Conservation (phyloP, 2,329 filamentous ascomycete species). For the Cadophora sp. region DNA sequence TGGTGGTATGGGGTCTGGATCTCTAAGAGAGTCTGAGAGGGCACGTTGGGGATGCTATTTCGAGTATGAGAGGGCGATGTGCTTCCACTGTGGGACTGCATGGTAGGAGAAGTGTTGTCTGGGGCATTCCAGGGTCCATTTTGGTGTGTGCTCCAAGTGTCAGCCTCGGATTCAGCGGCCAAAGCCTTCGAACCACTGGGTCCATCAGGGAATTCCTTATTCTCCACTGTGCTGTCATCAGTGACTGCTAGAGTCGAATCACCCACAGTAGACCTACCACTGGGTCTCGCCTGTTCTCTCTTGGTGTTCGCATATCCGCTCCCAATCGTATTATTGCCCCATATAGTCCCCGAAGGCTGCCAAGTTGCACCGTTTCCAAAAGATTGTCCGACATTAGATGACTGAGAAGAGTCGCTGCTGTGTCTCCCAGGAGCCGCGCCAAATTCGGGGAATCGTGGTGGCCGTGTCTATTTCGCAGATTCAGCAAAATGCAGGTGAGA, state of each 20-base stretch:
- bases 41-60: slow-evolving; percentile 51
- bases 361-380: slow-evolving; percentile 50
- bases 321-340: slow-evolving; percentile 55
- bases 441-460: slow-evolving; percentile 49
- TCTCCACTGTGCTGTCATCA: slow-evolving; percentile 42
- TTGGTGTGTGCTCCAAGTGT: slow-evolving; percentile 62
- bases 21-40: slow-evolving; percentile 48
- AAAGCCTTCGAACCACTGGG: slow-evolving; percentile 75
- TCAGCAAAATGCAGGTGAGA: slow-evolving; percentile 35
- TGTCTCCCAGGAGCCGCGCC: slow-evolving; percentile 41
- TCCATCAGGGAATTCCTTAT: slow-evolving; percentile 53
- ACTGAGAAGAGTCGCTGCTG: slow-evolving; percentile 46
- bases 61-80: slow-evolving; percentile 65
- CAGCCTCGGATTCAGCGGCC: slow-evolving; percentile 71
- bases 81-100: slow-evolving; percentile 53
- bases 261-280: slow-evolving; percentile 51
- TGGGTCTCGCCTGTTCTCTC: slow-evolving; percentile 52
- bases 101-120: slow-evolving; percentile 52
- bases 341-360: slow-evolving; percentile 53
- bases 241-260: slow-evolving; percentile 28
- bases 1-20: slow-evolving; percentile 49
- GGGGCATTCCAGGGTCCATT: slow-evolving; percentile 64
- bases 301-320: slow-evolving; percentile 53
- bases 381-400: slow-evolving; percentile 48
- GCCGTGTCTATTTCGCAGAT: slow-evolving; percentile 37